phyloP scores from a whole-genome alignment of 139 green algal species.

The Volvox reticuliferus region DNA sequence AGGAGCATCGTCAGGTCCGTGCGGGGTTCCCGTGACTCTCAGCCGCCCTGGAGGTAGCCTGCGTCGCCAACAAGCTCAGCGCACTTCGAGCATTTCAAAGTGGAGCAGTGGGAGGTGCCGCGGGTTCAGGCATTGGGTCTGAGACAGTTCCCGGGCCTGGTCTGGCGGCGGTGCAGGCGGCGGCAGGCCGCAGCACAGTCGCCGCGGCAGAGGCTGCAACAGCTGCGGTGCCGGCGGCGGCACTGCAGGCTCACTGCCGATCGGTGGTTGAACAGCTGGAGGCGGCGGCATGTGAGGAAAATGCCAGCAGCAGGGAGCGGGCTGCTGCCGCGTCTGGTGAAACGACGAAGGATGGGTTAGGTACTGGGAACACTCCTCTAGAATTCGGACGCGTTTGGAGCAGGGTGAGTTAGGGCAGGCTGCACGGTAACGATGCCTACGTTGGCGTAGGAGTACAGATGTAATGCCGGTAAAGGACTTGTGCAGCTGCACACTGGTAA shows the following conservation, averaged over 20 bases:
- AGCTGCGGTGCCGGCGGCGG: too few species aligned
- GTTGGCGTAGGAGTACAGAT: too few species aligned
- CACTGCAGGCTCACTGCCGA: slow-evolving; percentile 26
- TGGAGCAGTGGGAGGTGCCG: neutral
- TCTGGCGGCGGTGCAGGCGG: neutral
- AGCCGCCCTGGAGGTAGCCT: slow-evolving; percentile 11
- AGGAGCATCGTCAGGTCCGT: slow-evolving; percentile 1
- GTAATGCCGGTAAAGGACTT: too few species aligned
- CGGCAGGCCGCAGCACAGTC: too few species aligned
- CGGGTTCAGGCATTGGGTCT: neutral
- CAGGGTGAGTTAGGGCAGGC: too few species aligned
- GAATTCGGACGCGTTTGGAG: too few species aligned
- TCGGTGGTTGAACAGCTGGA: slow-evolving; percentile 16
- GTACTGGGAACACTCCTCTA: neutral
- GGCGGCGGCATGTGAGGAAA: neutral
- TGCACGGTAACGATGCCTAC: too few species aligned
- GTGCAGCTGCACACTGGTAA: too few species aligned
- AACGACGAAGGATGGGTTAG: slow-evolving; percentile 11
- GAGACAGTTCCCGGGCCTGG: too few species aligned
- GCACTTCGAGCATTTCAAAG: neutral
- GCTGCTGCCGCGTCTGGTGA: neutral
- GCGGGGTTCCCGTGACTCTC: neutral
- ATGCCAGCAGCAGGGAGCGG: neutral
- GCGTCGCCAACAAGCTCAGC: neutral
- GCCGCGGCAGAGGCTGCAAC: too few species aligned